Evolutionary conservation across 805 yeast genomes (phyloP).

Genomic region (Sugiyamaella floridensis): DNA sequence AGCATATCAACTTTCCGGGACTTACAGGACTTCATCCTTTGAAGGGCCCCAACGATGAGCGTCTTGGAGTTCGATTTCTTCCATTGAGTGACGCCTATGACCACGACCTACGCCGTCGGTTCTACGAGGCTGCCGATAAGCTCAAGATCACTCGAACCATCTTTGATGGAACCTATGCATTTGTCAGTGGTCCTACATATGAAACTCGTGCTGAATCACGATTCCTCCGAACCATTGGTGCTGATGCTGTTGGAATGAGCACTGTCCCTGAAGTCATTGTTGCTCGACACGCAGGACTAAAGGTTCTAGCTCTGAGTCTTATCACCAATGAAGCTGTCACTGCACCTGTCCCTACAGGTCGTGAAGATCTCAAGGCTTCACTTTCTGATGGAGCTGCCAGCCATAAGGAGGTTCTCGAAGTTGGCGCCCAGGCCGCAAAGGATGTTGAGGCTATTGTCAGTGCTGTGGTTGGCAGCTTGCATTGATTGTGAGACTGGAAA

Average conservation of each 20-base stretch:
- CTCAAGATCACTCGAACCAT: slow-evolving; percentile 49
- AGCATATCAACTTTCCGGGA: slow-evolving; percentile 85
- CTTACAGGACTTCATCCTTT: slow-evolving; percentile 82
- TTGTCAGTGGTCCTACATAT: slow-evolving; percentile 88
- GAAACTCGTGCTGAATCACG: slow-evolving; percentile 92
- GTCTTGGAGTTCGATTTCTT: slow-evolving; percentile 78
- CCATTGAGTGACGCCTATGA: slow-evolving; percentile 90
- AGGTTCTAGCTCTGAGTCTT: slow-evolving; percentile 75
- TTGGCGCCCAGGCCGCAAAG: slow-evolving; percentile 69
- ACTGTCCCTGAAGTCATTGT: slow-evolving; percentile 94
- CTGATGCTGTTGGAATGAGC: slow-evolving; percentile 96
- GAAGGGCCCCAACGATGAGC: slow-evolving; percentile 75
- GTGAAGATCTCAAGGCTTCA: slow-evolving; percentile 16
- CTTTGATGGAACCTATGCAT: slow-evolving; percentile 82
- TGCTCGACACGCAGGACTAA: slow-evolving; percentile 82
- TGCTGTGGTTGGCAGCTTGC: not conserved
- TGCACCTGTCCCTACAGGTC: slow-evolving; percentile 36
- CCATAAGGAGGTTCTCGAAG: slow-evolving; percentile 85
- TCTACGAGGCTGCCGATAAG: slow-evolving; percentile 48
- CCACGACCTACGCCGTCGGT: slow-evolving; percentile 54
- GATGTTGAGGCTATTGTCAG: slow-evolving; percentile 66
- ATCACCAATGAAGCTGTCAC: slow-evolving; percentile 79
- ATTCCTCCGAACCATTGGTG: slow-evolving; percentile 63
- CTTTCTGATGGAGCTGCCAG: slow-evolving; percentile 64
- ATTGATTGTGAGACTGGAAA: too few species aligned